phyloP scores from a whole-genome alignment of 306 rosid species.

The Quercus robur region DNA sequence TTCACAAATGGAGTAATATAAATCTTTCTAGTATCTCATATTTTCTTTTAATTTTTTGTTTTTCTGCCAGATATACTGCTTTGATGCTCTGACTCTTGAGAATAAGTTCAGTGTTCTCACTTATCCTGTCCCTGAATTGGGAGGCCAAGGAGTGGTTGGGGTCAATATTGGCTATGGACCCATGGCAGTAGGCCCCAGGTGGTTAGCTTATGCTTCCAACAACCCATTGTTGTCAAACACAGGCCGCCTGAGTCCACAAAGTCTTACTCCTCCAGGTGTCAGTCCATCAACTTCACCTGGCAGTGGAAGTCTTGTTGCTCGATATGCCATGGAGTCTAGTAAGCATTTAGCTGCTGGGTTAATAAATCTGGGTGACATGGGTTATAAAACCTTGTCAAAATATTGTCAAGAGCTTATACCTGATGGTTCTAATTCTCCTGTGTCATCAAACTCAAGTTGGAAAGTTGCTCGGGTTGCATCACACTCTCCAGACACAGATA shows the following conservation, averaged over 20 bases:
- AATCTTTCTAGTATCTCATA: slow-evolving; percentile 8
- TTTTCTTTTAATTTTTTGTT: slow-evolving; percentile 13
- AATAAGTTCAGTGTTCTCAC: slow-evolving; percentile 92
- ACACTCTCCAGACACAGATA: slow-evolving; percentile 63
- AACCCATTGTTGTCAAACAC: slow-evolving; percentile 64
- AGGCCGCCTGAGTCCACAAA: slow-evolving; percentile 83
- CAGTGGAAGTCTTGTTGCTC: slow-evolving; percentile 83
- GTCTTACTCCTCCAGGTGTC: slow-evolving; percentile 82
- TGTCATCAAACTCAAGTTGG: slow-evolving; percentile 74
- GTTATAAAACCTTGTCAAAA: slow-evolving; percentile 87
- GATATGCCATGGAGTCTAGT: slow-evolving; percentile 98
- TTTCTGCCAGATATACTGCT: slow-evolving; percentile 86
- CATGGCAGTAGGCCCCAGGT: slow-evolving; percentile 92
- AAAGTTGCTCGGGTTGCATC: slow-evolving; percentile 72
- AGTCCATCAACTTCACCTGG: slow-evolving; percentile 97
- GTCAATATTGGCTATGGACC: slow-evolving; percentile 96
- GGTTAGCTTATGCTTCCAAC: slow-evolving; percentile 94
- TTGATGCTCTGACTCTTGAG: slow-evolving; percentile 93
- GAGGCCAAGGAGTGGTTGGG: slow-evolving; percentile 80
- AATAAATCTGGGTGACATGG: slow-evolving; percentile 86
- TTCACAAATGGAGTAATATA: slow-evolving; percentile 20
- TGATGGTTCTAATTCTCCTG: slow-evolving; percentile 89
- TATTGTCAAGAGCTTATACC: slow-evolving; percentile 88
- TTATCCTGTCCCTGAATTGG: slow-evolving; percentile 91
- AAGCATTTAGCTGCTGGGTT: slow-evolving; percentile 90